A percentile compares a stretch with the other conserved stretches of the same genome.
Conservation (phyloP, 306 rosid species). For the Ziziphus jujuba region DNA sequence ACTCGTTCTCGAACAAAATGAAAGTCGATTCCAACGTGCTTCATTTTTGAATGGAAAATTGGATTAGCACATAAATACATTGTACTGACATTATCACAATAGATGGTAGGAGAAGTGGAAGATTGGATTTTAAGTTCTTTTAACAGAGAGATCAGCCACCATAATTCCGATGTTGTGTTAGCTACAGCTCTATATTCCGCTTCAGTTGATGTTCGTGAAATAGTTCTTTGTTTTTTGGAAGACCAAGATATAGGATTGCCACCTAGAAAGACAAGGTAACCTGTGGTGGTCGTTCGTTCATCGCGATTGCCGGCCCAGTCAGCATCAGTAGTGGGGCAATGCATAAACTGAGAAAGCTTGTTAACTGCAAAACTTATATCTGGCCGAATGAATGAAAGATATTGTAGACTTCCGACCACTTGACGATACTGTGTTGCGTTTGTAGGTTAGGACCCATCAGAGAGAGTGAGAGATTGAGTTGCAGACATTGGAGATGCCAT, state of each 20-base stretch:
- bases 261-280: neutral
- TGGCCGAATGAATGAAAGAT: no score
- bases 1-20: no score
- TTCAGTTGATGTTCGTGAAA: neutral
- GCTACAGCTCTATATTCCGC: neutral
- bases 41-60: no score
- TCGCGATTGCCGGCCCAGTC: neutral
- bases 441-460: neutral
- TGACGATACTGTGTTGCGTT: no score
- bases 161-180: neutral
- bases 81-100: no score
- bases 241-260: neutral
- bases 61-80: no score
- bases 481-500: neutral
- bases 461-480: neutral
- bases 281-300: neutral
- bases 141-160: neutral
- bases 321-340: neutral
- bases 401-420: no score
- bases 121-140: no score
- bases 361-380: no score
- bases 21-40: no score
- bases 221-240: neutral
- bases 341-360: neutral
- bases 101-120: no score